Evolutionary conservation across 139 green algal species (phyloP), one percentile per base, ranked within the genome.

Genomic region (Auxenochlorella pyrenoidosa): DNA sequence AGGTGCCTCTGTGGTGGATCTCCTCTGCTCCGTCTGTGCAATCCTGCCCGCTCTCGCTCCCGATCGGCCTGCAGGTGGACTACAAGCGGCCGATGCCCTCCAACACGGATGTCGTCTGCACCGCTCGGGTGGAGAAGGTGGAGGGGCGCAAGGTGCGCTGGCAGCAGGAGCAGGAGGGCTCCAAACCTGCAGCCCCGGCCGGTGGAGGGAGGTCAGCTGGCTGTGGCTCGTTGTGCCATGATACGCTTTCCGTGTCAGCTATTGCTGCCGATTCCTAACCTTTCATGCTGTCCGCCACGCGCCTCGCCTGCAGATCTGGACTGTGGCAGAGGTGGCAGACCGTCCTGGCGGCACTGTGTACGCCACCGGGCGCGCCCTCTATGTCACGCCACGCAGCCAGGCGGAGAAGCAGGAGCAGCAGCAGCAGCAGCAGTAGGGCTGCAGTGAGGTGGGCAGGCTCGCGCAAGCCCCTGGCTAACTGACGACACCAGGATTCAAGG

Each of bases 111-210:
- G 60, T 93, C 21, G 63, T 89, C 5, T 94, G 91, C 88, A 90
- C 79, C 4, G 86, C 89, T 1, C 41, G 58, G 3, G 70, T 94
- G 63, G 44, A 89, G 18, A 82, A 43, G 19, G 75, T 90, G 36
- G 91, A 90, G 30, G 90, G 94, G 60, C 92, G 93, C 73, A 95
- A 94, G 88, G 91, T 91, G 72, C 3, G 86, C 1, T 21, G n/a
- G 32, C n/a, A n/a, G n/a, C n/a, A n/a, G n/a, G n/a, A n/a, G 44
- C 75, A 81, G 41, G 41, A 26, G 40, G 40, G 44, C 12, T 18
- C 40, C 8, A 32, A 32, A 34, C 24, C 36, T 80, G 36, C 40
- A 12, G 3, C 26, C 24, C 15, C 47, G 6, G 47, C 47, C 10
- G 47, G 47, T 10, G n/a, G n/a, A 54, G 47, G 47, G 47, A 54